Conservation (phyloP, 345 rosid genomes). For the Eutrema heterophyllum region DNA sequence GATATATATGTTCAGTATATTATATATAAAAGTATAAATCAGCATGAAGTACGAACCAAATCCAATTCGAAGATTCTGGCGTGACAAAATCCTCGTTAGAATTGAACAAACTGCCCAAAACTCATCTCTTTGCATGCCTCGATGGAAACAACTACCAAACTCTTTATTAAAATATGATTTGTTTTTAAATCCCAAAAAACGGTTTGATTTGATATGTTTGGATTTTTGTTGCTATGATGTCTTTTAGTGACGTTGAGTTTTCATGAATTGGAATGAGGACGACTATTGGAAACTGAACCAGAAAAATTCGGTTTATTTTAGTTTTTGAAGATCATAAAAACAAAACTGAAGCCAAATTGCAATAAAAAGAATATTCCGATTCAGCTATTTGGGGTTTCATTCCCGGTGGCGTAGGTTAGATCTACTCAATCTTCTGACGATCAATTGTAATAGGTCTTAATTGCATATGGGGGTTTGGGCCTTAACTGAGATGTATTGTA, state of each 20-base stretch:
- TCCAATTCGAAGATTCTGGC: constrained; percentile 7
- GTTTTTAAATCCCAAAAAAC: background rate
- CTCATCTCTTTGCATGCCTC: background rate
- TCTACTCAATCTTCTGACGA: no score
- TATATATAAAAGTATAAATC: background rate
- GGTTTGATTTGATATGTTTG: background rate
- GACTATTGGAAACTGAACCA: no score
- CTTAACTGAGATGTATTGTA: no score
- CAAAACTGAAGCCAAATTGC: no score
- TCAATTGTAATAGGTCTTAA: no score
- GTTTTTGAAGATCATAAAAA: background rate
- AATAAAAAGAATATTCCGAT: no score
- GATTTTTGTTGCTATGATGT: background rate
- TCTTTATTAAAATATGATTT: background rate
- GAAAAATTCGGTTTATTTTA: no score
- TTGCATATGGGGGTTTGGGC: no score
- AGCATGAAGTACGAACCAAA: background rate
- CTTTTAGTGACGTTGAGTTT: background rate
- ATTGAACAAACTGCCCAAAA: background rate
- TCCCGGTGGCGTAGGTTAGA: no score
- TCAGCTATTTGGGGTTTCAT: no score
- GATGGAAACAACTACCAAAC: background rate
- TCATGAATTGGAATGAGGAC: no score
- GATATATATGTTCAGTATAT: background rate
- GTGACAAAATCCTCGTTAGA: background rate